These are phyloP conservation scores for Wickerhamiella galacta DNA, from an alignment of 805 yeast genomes.

Conservation along the genomic window DNA sequence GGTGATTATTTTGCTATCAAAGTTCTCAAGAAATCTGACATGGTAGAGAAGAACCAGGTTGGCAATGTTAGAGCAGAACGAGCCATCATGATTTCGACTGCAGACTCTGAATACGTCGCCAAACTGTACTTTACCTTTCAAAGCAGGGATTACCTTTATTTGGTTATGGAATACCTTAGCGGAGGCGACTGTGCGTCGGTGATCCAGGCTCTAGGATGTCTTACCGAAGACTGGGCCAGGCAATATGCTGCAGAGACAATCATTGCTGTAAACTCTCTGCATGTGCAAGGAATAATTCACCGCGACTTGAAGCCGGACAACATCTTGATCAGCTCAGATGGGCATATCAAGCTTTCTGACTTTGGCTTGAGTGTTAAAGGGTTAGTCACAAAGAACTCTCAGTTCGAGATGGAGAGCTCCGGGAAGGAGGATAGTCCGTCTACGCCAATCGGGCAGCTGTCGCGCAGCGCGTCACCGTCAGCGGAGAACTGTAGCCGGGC, in stretches of 20 bases:
- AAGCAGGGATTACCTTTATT: slow-evolving; percentile 64
- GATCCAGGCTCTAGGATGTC: slow-evolving; percentile 59
- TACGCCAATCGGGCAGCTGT: too few relatives aligned
- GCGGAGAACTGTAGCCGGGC: too few relatives aligned
- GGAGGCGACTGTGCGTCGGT: slow-evolving; percentile 94
- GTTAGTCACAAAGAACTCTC: slow-evolving; percentile 1
- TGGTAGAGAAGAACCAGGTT: slow-evolving; percentile 94
- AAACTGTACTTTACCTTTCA: slow-evolving; percentile 79
- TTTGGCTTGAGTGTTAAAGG: slow-evolving; percentile 44
- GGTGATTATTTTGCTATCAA: slow-evolving; percentile 95
- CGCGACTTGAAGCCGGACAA: slow-evolving; percentile 94
- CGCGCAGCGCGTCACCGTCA: too few relatives aligned
- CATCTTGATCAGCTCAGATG: slow-evolving; percentile 63
- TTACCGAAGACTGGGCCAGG: slow-evolving; percentile 70
- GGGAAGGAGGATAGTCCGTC: not conserved
- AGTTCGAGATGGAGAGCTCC: too few relatives aligned
- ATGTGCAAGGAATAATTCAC: slow-evolving; percentile 76
- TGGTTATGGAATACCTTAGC: slow-evolving; percentile 90
- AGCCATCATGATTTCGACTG: slow-evolving; percentile 84
- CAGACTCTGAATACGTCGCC: slow-evolving; percentile 86
- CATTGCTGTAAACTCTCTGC: slow-evolving; percentile 80
- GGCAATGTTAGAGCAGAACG: slow-evolving; percentile 88
- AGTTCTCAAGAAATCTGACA: slow-evolving; percentile 77
- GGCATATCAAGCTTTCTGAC: slow-evolving; percentile 87
- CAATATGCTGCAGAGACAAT: slow-evolving; percentile 80